These are phyloP conservation scores for Dicorynia guianensis DNA, from an alignment of 306 rosid species.

Conservation along the genomic window DNA sequence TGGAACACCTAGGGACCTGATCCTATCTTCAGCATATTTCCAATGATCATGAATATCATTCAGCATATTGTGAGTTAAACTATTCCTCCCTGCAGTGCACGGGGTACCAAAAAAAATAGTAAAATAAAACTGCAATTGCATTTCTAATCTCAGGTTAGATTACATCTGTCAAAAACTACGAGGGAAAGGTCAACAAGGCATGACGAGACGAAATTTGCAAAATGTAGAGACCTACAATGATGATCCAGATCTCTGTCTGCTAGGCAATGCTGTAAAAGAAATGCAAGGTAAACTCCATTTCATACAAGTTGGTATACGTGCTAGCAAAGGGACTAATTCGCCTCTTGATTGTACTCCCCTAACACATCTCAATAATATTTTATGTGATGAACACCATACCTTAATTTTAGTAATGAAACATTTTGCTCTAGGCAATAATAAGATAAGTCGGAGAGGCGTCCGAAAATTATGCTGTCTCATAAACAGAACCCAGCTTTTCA, in stretches of 20 bases:
- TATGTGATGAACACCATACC: too few relatives aligned
- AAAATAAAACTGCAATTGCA: background rate
- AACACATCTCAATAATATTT: too few relatives aligned
- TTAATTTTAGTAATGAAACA: too few relatives aligned
- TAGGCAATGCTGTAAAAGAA: too few relatives aligned
- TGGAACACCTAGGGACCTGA: constrained; percentile 90
- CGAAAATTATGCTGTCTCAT: too few relatives aligned
- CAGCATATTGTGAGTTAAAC: constrained; percentile 95
- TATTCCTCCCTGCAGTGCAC: constrained; percentile 79
- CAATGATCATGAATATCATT: constrained; percentile 84
- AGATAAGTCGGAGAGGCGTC: too few relatives aligned
- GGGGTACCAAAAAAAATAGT: background rate
- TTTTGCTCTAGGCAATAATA: too few relatives aligned
- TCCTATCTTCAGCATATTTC: constrained; percentile 84
- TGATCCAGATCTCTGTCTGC: too few relatives aligned
- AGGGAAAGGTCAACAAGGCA: background rate
- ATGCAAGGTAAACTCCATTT: too few relatives aligned
- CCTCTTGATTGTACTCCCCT: too few relatives aligned
- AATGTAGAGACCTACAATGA: background rate
- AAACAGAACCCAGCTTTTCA: background rate
- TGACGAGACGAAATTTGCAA: constrained; percentile 2
- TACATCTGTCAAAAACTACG: background rate
- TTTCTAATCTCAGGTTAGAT: background rate
- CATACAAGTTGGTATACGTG: too few relatives aligned
- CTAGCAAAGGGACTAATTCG: too few relatives aligned